Percentiles rank a stretch among this genome's conserved stretches.
Evolutionary conservation across 345 rosid genomes (phyloP).

Genomic region (Euphorbia pulcherrima): DNA sequence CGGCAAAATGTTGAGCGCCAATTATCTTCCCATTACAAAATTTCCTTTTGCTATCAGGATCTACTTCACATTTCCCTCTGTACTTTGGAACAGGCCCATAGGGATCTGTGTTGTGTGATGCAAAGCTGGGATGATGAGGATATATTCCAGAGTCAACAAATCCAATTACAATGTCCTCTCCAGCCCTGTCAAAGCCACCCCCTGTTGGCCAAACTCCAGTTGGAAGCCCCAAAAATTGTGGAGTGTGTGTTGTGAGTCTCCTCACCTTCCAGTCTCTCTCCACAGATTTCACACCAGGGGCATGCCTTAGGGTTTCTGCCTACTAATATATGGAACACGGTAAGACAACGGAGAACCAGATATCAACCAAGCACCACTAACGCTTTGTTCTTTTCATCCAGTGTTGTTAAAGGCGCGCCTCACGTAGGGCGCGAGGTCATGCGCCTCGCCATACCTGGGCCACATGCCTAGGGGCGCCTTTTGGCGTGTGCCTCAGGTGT

Average conservation of each 20-base stretch:
- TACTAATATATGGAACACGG: slow-evolving; percentile 55
- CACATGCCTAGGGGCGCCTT: too few species aligned
- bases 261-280: slow-evolving; percentile 94
- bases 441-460: too few species aligned
- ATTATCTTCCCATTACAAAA: slow-evolving; percentile 94
- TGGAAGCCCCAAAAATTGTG: slow-evolving; percentile 93
- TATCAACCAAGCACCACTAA: neutral
- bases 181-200: slow-evolving; percentile 92
- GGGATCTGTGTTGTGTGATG: slow-evolving; percentile 54
- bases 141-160: slow-evolving; percentile 92
- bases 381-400: too few species aligned
- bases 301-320: slow-evolving; percentile 77
- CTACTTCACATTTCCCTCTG: slow-evolving; percentile 90
- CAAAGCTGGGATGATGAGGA: slow-evolving; percentile 92
- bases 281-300: slow-evolving; percentile 83
- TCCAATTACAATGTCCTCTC: slow-evolving; percentile 92
- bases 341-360: slow-evolving; percentile 32
- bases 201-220: slow-evolving; percentile 99
- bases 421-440: too few species aligned
- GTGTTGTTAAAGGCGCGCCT: too few species aligned
- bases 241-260: slow-evolving; percentile 94
- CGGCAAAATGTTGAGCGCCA: slow-evolving; percentile 98
- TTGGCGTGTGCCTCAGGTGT: too few species aligned
- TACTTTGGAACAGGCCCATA: slow-evolving; percentile 82
- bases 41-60: slow-evolving; percentile 54